Percentiles rank a stretch among this genome's conserved stretches.
Conservation (phyloP, 352 stramenopile genomes). For the Pythium monospermum region DNA sequence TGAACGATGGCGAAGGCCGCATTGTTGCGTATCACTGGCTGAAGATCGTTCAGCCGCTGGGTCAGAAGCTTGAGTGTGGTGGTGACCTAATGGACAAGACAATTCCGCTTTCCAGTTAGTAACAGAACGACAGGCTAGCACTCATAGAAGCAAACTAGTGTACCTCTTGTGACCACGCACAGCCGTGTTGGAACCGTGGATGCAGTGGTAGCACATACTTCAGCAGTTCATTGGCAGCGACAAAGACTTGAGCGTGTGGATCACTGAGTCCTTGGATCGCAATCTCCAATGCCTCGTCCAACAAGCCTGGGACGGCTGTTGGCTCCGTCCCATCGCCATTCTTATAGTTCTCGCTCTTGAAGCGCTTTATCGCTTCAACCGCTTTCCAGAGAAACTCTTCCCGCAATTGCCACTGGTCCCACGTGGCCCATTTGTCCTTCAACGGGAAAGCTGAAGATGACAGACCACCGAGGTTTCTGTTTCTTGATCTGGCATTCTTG, state of each 20-base stretch:
- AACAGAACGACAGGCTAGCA: too few relatives aligned
- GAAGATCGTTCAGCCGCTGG: slow-evolving; percentile 20
- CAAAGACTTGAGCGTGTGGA: slow-evolving; percentile 22
- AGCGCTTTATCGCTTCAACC: slow-evolving; percentile 12
- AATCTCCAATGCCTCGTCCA: slow-evolving; percentile 19
- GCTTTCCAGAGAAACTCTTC: slow-evolving; percentile 29
- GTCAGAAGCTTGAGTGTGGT: slow-evolving; percentile 10
- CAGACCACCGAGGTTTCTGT: neutral
- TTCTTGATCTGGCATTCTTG: neutral
- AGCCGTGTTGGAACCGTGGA: slow-evolving; percentile 14
- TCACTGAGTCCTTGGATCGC: slow-evolving; percentile 13
- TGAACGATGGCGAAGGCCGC: slow-evolving; percentile 27
- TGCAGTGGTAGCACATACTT: slow-evolving; percentile 3
- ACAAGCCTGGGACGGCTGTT: neutral
- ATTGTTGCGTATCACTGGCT: slow-evolving; percentile 26
- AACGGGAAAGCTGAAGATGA: neutral
- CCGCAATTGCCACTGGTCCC: slow-evolving; percentile 17
- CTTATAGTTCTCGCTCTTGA: neutral
- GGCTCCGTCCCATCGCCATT: neutral
- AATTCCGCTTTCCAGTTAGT: slow-evolving; percentile 1
- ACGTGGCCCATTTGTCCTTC: slow-evolving; percentile 2
- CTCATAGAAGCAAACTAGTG: slow-evolving; percentile 1
- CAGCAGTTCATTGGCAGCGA: slow-evolving; percentile 24
- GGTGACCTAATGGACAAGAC: slow-evolving; percentile 8
- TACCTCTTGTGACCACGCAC: slow-evolving; percentile 21